Evolutionary conservation across 805 yeast genomes (phyloP).

Genomic region (Candida vaughaniae): DNA sequence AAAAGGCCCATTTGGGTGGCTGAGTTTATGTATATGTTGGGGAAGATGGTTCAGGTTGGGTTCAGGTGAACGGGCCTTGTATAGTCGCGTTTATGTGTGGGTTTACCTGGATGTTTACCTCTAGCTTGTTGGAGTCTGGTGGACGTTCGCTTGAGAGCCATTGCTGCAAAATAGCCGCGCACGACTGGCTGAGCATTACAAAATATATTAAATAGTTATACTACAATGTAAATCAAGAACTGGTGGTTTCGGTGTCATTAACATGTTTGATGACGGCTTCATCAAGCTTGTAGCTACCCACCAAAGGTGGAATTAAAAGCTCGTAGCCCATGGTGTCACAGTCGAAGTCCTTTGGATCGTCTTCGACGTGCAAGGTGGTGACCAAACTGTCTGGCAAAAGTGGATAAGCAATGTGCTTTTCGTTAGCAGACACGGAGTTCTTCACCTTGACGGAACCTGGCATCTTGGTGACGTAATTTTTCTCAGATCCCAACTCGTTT

Average conservation of each 20-base stretch:
- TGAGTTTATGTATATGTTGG: no score
- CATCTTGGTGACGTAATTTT: constrained; percentile 2
- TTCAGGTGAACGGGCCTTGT: no score
- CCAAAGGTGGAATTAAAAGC: constrained; percentile 63
- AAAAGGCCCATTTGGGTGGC: no score
- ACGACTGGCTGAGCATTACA: no score
- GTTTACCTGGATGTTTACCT: no score
- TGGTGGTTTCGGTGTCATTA: constrained; percentile 3
- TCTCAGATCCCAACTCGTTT: constrained; percentile 10
- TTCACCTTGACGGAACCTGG: constrained; percentile 12
- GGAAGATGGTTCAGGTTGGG: no score
- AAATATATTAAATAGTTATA: no score
- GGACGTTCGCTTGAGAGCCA: no score
- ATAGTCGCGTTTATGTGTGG: no score
- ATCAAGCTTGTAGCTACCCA: constrained; percentile 31
- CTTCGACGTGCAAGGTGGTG: constrained; percentile 73
- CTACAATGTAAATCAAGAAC: no score
- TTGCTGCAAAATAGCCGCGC: no score
- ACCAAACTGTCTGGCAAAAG: constrained; percentile 57
- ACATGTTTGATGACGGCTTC: constrained; percentile 33
- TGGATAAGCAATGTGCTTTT: constrained; percentile 50
- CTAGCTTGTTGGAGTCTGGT: no score
- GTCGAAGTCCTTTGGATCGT: constrained; percentile 45
- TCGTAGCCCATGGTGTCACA: constrained; percentile 66
- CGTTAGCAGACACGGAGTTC: constrained; percentile 14